phyloP scores from a whole-genome alignment of 305 asterid species.

The Rubia balearica region DNA sequence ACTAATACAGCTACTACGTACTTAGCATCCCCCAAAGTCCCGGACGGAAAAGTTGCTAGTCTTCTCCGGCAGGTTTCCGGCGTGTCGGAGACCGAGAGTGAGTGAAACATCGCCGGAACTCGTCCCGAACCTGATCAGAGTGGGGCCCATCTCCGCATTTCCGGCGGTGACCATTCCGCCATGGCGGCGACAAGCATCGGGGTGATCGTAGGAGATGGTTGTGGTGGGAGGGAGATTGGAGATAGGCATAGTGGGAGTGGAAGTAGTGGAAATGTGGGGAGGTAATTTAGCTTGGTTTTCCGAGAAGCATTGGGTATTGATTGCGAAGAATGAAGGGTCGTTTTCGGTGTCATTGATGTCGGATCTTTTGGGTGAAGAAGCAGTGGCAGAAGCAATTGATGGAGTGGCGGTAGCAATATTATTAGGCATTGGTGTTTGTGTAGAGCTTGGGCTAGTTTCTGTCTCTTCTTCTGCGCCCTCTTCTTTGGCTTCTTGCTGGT shows the following conservation, averaged over 20 bases:
- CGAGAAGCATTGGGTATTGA: conserved; percentile 42
- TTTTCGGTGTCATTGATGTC: conserved; percentile 43
- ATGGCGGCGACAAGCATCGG: conserved; percentile 5
- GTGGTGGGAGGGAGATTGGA: conserved; percentile 13
- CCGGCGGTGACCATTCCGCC: background rate
- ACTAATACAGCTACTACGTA: background rate
- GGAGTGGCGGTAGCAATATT: conserved; percentile 26
- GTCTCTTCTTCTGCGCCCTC: conserved; percentile 24
- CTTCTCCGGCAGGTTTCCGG: conserved; percentile 87
- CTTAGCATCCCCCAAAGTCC: conserved; percentile 36
- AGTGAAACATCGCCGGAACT: conserved; percentile 83
- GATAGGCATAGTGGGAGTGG: conserved; percentile 18
- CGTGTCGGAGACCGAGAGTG: conserved; percentile 89
- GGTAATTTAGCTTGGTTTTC: conserved; percentile 35
- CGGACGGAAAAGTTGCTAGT: conserved; percentile 59
- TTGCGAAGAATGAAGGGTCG: conserved; percentile 51
- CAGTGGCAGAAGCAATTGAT: conserved; percentile 23
- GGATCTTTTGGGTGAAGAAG: conserved; percentile 33
- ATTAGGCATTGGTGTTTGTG: conserved; percentile 53
- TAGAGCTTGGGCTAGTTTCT: conserved; percentile 23
- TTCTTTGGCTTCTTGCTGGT: conserved; percentile 88
- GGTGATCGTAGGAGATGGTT: conserved; percentile 6
- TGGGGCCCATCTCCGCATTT: conserved; percentile 34
- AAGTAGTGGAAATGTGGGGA: conserved; percentile 13
- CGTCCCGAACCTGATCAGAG: conserved; percentile 72